Base-by-base conservation (phyloP, 1,284 basidiomycete genomes). In the Ceratobasidium sp. region DNA sequence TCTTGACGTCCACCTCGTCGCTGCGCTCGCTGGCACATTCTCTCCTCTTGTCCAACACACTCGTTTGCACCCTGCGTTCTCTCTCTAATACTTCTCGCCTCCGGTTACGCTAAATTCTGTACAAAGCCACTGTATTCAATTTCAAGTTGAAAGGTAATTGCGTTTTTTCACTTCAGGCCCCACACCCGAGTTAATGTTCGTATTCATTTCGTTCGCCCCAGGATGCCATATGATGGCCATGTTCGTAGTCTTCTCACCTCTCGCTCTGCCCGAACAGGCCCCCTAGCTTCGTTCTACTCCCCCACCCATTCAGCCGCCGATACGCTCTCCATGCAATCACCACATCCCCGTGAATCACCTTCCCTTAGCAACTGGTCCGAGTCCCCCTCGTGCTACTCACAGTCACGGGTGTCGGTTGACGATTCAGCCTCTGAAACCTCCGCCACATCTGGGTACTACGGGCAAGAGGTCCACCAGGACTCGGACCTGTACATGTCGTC, bases 91-190 rank as follows among this genome's bases (percentile, higher is more conserved):
- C 27, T 16, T 24, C 19, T 39, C 58, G 58, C 34, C 37, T 61
- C 58, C 58, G 56, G 58, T 34, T 34, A n/a, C 27, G 6, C 24
- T 6, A n/a, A 0, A 5, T 22, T 4, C 53, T 34, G 34, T 58
- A 34, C 31, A 37, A 37, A 58, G 24, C 31, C 29, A 58, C 16
- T 19, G 34, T 6, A 16, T 46, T 49, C 62, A 64, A 69, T 69
- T 71, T 43, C 53, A 69, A 37, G 19, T 58, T 48, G 66, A 53
- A 69, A 71, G 68, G 68, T 71, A 56, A 71, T 71, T 59, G 19
- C 51, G 29, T 14, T 34, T 37, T 59, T 71, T 71, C 68, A 59
- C 27, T 59, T 41, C 8, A 27, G 46, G 27, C 43, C n/a, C 62
- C n/a, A 9, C 24, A n/a, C 24, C n/a, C 59, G 29, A 62, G 62